Evolutionary conservation across 176 grass and related monocot species (phyloP), one percentile per base, ranked within the genome.

Genomic region (Typha latifolia): DNA sequence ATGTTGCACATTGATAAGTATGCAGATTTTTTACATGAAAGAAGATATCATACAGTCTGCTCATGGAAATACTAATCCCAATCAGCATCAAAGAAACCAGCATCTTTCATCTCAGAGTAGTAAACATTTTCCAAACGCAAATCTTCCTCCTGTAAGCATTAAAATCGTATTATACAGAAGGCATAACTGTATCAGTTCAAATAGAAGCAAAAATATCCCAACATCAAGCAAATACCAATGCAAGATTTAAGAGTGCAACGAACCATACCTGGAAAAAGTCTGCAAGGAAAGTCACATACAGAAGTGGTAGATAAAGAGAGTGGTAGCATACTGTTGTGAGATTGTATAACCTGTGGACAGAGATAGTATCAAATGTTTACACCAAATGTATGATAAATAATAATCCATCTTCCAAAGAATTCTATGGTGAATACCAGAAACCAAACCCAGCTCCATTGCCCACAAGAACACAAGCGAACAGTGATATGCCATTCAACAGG

Each of bases 71-170:
- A 77, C 71, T 87, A 99, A 47, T 99, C 89, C 95, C 86, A 94
- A 74, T 99, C 94, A 66, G 84, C 89, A 66, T 99, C 94, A 63
- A 99, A 99, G 86, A 99, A 99, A 59, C 95, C 95, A 3, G 89
- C 95, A 8, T 99, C 95, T 86, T 99, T 99, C 95, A 99, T 99
- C 79, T 99, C 95, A 1, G 89, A 99, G 74, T 99, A 99, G 80
- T 99, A 94, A 14, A 99, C 89, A 12, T 83, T 99, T 84, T 99
- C 95, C 62, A 99, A 71, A 51, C 87, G 82, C 85, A 94, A 72
- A 62, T 99, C 95, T 77, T 99, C 95, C 86, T 99, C 95, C 95
- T 94, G 76, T 53, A 79, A 31, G 3, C 23, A 55, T 69, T 52
- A 12, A 77, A 24, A 57, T 72, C 62, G 16, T 76, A 77, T 29